Percentiles rank a stretch among this genome's conserved stretches.
phyloP scores from a whole-genome alignment of 176 grass and related monocot species.

The Typha latifolia region DNA sequence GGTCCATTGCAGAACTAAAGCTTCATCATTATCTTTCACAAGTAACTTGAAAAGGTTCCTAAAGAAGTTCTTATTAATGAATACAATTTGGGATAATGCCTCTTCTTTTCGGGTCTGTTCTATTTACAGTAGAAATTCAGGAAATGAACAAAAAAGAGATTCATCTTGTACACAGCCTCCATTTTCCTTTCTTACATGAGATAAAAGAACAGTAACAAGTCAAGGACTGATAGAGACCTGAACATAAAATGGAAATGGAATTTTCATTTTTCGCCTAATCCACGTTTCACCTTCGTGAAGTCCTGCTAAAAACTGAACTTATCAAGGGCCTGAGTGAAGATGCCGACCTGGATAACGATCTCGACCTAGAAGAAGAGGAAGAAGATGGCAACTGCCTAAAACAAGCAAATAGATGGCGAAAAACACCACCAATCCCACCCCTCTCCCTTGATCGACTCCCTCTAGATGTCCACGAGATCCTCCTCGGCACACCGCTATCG shows the following conservation, averaged over 20 bases:
- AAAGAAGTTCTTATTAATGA: background rate
- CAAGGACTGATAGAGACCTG: background rate
- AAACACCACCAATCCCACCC: slow-evolving; percentile 34
- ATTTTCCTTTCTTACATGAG: background rate
- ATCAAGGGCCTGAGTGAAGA: background rate
- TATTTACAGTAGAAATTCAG: slow-evolving; percentile 35
- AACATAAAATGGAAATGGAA: slow-evolving; percentile 1
- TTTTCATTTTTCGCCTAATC: slow-evolving; percentile 8
- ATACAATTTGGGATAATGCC: slow-evolving; percentile 11
- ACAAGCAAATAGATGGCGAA: slow-evolving; percentile 53
- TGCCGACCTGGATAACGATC: background rate
- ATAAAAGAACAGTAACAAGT: background rate
- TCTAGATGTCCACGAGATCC: slow-evolving; percentile 45
- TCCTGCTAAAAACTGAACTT: slow-evolving; percentile 8
- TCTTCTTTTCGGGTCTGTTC: slow-evolving; percentile 13
- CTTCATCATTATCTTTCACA: background rate
- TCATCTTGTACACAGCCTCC: background rate
- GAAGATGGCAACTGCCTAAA: slow-evolving; percentile 6
- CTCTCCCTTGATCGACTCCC: slow-evolving; percentile 23
- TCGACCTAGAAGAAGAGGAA: slow-evolving; percentile 10
- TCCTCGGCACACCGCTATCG: slow-evolving; percentile 39
- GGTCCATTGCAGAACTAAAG: slow-evolving; percentile 1
- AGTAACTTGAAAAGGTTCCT: background rate
- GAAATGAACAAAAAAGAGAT: slow-evolving; percentile 13
- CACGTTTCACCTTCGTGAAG: slow-evolving; percentile 4